Evolutionary conservation across 805 yeast genomes (phyloP).

Genomic region (Pichia californica): DNA sequence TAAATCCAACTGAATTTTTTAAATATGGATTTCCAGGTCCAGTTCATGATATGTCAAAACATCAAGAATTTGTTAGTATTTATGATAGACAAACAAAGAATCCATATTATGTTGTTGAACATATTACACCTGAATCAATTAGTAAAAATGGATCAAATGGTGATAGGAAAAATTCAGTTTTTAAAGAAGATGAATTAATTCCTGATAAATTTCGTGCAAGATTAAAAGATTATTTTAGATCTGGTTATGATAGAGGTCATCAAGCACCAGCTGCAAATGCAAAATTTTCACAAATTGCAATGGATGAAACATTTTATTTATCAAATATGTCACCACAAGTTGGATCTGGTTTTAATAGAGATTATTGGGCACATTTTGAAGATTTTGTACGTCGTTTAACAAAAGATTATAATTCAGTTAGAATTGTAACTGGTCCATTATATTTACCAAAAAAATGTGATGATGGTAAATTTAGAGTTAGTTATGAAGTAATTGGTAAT

Average conservation of each 20-base stretch:
- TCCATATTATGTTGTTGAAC: conserved; percentile 85
- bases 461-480: conserved; percentile 81
- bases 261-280: conserved; percentile 98
- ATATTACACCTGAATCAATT: conserved; percentile 70
- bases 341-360: conserved; percentile 95
- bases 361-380: conserved; percentile 97
- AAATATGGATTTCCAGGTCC: conserved; percentile 96
- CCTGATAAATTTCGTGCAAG: conserved; percentile 73
- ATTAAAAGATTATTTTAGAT: conserved; percentile 81
- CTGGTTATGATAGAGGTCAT: conserved; percentile 96
- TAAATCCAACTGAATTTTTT: conserved; percentile 77
- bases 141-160: conserved; percentile 41
- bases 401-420: conserved; percentile 60
- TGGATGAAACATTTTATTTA: conserved; percentile 89
- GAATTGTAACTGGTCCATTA: conserved; percentile 91
- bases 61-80: conserved; percentile 76
- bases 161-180: conserved; percentile 74
- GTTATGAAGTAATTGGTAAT: conserved; percentile 90
- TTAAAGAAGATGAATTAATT: conserved; percentile 78
- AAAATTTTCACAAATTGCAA: conserved; percentile 79
- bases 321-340: conserved; percentile 96
- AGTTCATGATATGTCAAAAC: conserved; percentile 68
- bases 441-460: conserved; percentile 69
- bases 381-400: conserved; percentile 79
- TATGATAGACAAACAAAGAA: conserved; percentile 79